These are phyloP conservation scores for Xerocomus spinulosus DNA, from an alignment of 768 basidiomycete genomes.

Conservation along the genomic window DNA sequence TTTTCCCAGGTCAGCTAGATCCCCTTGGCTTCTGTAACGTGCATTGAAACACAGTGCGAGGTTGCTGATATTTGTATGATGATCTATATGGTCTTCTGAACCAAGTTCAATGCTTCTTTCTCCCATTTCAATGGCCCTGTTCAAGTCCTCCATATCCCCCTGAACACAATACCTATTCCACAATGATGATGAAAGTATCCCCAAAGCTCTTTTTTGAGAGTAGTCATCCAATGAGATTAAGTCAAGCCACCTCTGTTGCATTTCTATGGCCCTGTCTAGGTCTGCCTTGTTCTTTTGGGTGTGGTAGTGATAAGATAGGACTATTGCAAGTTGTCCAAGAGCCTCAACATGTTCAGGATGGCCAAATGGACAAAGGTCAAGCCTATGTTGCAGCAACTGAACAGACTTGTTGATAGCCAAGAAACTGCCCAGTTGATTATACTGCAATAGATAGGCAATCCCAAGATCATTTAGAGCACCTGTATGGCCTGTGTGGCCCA, in stretches of 20 bases:
- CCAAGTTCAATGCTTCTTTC: background rate
- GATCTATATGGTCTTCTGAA: background rate
- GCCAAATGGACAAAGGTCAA: background rate
- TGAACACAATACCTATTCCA: background rate
- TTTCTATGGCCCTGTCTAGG: background rate
- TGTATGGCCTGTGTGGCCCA: background rate
- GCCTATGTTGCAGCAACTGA: background rate
- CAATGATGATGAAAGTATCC: background rate
- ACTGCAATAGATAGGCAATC: background rate
- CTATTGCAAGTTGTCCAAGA: background rate
- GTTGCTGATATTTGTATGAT: background rate
- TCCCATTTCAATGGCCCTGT: background rate
- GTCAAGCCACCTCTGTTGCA: background rate
- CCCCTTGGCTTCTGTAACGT: background rate
- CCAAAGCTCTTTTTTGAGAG: background rate
- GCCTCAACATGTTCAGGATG: background rate
- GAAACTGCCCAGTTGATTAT: background rate
- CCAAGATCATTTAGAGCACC: background rate
- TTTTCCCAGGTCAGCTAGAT: background rate
- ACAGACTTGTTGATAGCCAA: background rate
- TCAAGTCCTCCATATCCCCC: background rate
- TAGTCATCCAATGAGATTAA: background rate
- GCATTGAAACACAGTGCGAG: background rate
- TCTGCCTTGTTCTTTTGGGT: background rate
- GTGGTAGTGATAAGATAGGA: background rate